phyloP scores from a whole-genome alignment of 352 stramenopile species.

The Pythium brachiatum region DNA sequence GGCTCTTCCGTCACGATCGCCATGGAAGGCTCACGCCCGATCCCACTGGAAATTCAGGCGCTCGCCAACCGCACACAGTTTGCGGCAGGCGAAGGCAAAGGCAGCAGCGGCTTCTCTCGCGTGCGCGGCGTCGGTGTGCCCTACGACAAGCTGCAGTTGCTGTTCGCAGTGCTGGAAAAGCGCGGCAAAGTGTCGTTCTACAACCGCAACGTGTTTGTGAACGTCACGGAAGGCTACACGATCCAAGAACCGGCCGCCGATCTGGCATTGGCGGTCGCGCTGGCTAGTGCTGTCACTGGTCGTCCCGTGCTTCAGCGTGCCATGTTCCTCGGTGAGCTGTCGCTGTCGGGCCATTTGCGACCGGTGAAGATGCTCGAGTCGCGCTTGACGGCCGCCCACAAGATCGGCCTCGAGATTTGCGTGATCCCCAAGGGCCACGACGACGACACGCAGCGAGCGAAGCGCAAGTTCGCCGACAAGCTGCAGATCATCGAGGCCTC shows the following conservation, averaged over 20 bases:
- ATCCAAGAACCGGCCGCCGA: constrained; percentile 82
- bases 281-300: constrained; percentile 65
- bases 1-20: constrained; percentile 90
- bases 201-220: constrained; percentile 84
- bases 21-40: constrained; percentile 92
- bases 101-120: constrained; percentile 41
- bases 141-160: constrained; percentile 89
- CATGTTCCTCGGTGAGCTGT: constrained; percentile 77
- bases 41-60: constrained; percentile 94
- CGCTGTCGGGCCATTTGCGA: constrained; percentile 74
- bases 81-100: constrained; percentile 4
- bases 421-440: constrained; percentile 65
- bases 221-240: constrained; percentile 80
- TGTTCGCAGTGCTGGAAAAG: constrained; percentile 96
- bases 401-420: constrained; percentile 74
- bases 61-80: constrained; percentile 76
- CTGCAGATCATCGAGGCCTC: constrained; percentile 60
- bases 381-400: constrained; percentile 69
- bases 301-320: constrained; percentile 51
- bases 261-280: constrained; percentile 66
- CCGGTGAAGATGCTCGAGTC: constrained; percentile 84
- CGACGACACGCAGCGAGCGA: constrained; percentile 35
- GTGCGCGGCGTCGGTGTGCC: constrained; percentile 77
- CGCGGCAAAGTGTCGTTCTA: constrained; percentile 71
- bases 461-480: constrained; percentile 56